phyloP scores from a whole-genome alignment of 768 basidiomycete genomes.

The Daedalea quercina region DNA sequence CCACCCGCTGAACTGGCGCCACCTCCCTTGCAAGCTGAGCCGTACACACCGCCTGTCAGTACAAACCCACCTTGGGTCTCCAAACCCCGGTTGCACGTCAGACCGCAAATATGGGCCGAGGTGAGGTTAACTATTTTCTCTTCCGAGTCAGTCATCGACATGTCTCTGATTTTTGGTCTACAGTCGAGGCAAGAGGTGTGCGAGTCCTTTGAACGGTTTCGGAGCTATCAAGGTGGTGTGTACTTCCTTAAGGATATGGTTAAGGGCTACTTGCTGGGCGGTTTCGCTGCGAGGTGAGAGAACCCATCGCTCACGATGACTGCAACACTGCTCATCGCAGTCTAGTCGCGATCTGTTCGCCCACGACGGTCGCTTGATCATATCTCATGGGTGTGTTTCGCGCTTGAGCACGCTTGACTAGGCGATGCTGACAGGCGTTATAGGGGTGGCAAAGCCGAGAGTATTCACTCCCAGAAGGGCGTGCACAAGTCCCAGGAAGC shows the following conservation, averaged over 20 bases:
- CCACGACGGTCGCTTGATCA: slow-evolving; percentile 60
- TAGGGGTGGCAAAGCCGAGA: slow-evolving; percentile 68
- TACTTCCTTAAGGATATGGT: slow-evolving; percentile 55
- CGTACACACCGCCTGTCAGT: background rate
- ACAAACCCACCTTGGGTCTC: too few species aligned
- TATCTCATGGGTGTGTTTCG: slow-evolving; percentile 71
- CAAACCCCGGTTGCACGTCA: slow-evolving; percentile 12
- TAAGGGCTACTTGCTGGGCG: slow-evolving; percentile 74
- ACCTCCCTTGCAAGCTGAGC: background rate
- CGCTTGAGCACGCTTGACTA: background rate
- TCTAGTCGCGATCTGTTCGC: slow-evolving; percentile 65
- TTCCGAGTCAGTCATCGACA: background rate
- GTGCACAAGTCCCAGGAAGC: slow-evolving; percentile 35
- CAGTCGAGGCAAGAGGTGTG: slow-evolving; percentile 83
- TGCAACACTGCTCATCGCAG: slow-evolving; percentile 3
- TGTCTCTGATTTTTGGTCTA: background rate
- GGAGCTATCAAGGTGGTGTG: slow-evolving; percentile 76
- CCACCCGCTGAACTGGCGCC: too few species aligned
- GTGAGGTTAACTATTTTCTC: slow-evolving; percentile 22
- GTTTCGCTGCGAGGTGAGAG: slow-evolving; percentile 56
- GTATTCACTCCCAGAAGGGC: slow-evolving; percentile 38
- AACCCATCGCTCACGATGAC: background rate
- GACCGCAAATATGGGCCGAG: slow-evolving; percentile 40
- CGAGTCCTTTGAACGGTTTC: slow-evolving; percentile 70
- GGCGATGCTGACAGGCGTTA: background rate